These are phyloP conservation scores for Globisporangium lucens DNA, from an alignment of 352 stramenopile species.

Conservation along the genomic window DNA sequence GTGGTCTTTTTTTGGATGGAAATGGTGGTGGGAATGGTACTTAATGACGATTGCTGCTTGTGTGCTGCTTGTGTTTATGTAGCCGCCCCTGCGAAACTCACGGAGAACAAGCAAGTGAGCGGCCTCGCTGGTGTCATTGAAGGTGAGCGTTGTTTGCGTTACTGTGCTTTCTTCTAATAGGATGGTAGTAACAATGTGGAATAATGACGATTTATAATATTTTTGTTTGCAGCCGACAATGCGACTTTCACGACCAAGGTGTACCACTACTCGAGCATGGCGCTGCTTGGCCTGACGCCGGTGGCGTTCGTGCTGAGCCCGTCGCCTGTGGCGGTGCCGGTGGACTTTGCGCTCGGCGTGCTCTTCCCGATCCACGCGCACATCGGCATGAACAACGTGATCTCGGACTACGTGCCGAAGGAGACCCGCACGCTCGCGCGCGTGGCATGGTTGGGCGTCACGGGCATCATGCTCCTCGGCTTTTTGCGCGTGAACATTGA, in stretches of 20 bases:
- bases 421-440: slow-evolving; percentile 47
- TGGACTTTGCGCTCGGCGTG: slow-evolving; percentile 78
- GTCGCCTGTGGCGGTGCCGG: slow-evolving; percentile 61
- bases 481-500: slow-evolving; percentile 83
- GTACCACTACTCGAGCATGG: slow-evolving; percentile 58
- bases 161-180: background rate
- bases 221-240: slow-evolving; percentile 58
- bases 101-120: slow-evolving; percentile 75
- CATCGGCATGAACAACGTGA: slow-evolving; percentile 94
- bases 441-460: slow-evolving; percentile 68
- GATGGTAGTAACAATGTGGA: background rate
- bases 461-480: slow-evolving; percentile 77
- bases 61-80: background rate
- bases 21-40: background rate
- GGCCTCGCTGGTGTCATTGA: slow-evolving; percentile 64
- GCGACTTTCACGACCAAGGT: slow-evolving; percentile 58
- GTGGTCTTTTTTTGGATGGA: slow-evolving; percentile 18
- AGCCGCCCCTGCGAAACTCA: slow-evolving; percentile 65
- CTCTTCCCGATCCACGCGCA: slow-evolving; percentile 89
- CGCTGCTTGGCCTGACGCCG: slow-evolving; percentile 55
- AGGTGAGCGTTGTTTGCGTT: slow-evolving; percentile 34
- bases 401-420: slow-evolving; percentile 94
- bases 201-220: background rate
- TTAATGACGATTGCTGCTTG: background rate
- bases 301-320: slow-evolving; percentile 75